Conservation (phyloP, 441 rosid genomes). For the Syzygium malaccense region DNA sequence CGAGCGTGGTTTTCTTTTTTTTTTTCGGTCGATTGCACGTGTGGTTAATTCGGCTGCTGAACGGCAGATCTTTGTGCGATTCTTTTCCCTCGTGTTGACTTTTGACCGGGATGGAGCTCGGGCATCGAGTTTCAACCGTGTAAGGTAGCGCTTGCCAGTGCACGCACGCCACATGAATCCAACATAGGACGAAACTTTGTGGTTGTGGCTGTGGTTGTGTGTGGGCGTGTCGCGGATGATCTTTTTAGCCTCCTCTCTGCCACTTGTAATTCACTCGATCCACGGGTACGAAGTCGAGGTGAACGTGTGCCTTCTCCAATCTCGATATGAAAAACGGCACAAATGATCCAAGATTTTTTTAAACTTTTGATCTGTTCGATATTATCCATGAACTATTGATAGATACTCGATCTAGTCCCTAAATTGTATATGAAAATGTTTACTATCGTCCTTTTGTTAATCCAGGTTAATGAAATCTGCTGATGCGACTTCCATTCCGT, state of each 20-base stretch:
- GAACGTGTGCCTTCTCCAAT: not conserved
- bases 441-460: not conserved
- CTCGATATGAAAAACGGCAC: not conserved
- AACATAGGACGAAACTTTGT: not conserved
- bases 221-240: not conserved
- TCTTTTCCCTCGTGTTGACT: not conserved
- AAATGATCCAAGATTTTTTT: accelerated
- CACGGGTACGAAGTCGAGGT: accelerated
- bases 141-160: not conserved
- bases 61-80: not conserved
- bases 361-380: no score
- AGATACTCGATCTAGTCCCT: no score
- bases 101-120: not conserved
- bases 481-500: not conserved
- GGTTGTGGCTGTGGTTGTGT: not conserved
- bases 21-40: constrained; percentile 3
- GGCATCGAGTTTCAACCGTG: not conserved
- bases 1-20: constrained; percentile 6
- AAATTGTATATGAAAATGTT: not conserved
- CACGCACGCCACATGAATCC: not conserved
- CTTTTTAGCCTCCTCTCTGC: not conserved
- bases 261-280: not conserved
- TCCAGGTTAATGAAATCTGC: no score
- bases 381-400: no score
- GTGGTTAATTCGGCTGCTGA: constrained; percentile 6